Base-by-base conservation (phyloP, 2,329 filamentous ascomycete genomes). In the Fusarium sp. region DNA sequence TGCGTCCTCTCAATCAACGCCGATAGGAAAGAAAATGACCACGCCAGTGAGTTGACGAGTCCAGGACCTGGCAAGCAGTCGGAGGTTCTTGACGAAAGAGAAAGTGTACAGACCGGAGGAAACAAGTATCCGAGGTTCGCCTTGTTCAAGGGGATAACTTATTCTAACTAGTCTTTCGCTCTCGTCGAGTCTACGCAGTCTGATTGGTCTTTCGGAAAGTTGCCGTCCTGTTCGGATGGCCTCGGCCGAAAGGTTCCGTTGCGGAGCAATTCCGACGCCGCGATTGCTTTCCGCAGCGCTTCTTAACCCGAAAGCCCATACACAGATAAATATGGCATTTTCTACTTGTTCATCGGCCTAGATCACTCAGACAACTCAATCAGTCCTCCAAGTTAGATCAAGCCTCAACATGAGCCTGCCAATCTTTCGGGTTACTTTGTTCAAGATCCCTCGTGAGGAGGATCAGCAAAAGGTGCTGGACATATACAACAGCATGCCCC, bases 381-480 rank as follows among this genome's bases (percentile, higher is more conserved):
- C 25, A 16, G 0, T 10, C 13, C 18, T 33, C 35, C 35, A 18
- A 2, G 1, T 36, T 14, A 36, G 4, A 18, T 4, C 20, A 8
- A 45, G 13, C 2, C 9, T 22, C 29, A 56, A 33, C 2, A 56
- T 56, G 50, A 56, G 50, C 29, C 50, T 33, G 18, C 50, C 50
- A 56, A 56, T 56, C 20, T 56, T 29, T 16, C 50, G 50, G 1
- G 29, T 56, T 20, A 56, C 50, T 14, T 31, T 56, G 50, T 56
- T 56, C 50, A 56, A 56, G n/a, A 56, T 56, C 4, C 50, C 50
- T 22, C 50, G 29, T 8, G 29, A 56, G 10, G 29, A 56, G 50
- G 50, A 56, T 22, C 50, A 56, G n/a, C 50, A 22, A 56, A 56
- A 56, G 29, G 50, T 56, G 5, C 3, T 56, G 1, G 18, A 56